Evolutionary conservation across 169 alveolate species (phyloP), one percentile per base, ranked within the genome.

Genomic region (Plasmodium billcollinsi): DNA sequence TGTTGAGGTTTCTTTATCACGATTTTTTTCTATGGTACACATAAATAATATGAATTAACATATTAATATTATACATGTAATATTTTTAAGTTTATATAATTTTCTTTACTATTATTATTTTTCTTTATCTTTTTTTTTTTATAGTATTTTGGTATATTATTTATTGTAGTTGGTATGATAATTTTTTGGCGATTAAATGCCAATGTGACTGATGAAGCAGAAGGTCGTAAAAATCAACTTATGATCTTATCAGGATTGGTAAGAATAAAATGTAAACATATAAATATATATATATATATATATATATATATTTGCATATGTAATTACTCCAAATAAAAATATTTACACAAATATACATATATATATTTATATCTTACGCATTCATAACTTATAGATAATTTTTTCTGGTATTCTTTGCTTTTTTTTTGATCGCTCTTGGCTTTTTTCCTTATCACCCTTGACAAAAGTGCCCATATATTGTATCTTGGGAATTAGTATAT

Each of bases 401-500:
- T 93, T 92, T 12, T 94, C 98, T 50, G 99, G 99, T n/a, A 39
- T 97, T 11, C 88, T 98, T 15, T 97, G 99, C 74, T 96, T 98
- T 92, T 80, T 97, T 15, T 92, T 97, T 73, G 97, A 98, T 58
- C 96, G 94, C 83, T 92, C 97, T 33, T 97, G 99, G 99, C 96
- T 97, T 65, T 91, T 95, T 33, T 95, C 95, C 7, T 80, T 96
- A 1, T 91, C 97, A 2, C 92, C 97, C 7, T 0, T 93, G 12
- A 20, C 89, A 18, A 94, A 97, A 94, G 97, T 97, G 18, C 98
- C 98, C 20, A 90, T 97, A 14, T 98, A 97, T 95, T 95, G 98
- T n/a, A 56, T 98, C 6, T 94, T 98, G 52, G 99, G 99, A 63
- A 95, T 97, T 12, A 96, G 99, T 20, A 96, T 97, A 39, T 95